Conservation (phyloP, 169 alveolate species). For the Plasmodium billcollinsi region DNA sequence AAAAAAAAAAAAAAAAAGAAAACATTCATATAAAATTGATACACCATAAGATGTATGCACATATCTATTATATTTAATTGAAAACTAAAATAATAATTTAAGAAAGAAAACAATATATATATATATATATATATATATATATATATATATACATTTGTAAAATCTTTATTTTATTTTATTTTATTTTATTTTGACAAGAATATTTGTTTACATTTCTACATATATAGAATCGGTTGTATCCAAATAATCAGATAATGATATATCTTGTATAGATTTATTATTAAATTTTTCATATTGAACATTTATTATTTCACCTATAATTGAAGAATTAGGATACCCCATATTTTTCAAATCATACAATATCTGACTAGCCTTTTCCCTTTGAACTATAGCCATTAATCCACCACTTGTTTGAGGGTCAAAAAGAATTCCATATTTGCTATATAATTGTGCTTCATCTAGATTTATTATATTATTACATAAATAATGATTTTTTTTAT, state of each 20-base stretch:
- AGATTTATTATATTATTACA: slow-evolving; percentile 76
- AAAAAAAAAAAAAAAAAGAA: too few relatives aligned
- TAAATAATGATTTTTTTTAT: slow-evolving; percentile 73
- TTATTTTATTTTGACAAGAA: not conserved
- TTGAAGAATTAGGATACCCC: slow-evolving; percentile 63
- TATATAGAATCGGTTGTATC: slow-evolving; percentile 60
- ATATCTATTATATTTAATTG: too few relatives aligned
- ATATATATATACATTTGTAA: too few relatives aligned
- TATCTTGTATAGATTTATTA: slow-evolving; percentile 23
- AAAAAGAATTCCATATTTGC: slow-evolving; percentile 64
- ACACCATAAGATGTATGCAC: too few relatives aligned
- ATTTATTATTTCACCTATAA: slow-evolving; percentile 76
- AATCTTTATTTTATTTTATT: not conserved
- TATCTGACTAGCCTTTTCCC: slow-evolving; percentile 33
- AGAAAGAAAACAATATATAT: too few relatives aligned
- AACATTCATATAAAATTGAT: too few relatives aligned
- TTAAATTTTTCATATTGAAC: slow-evolving; percentile 53
- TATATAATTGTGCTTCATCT: slow-evolving; percentile 53
- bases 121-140: too few relatives aligned
- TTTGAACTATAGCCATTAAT: slow-evolving; percentile 67
- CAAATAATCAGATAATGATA: slow-evolving; percentile 44
- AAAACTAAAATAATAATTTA: too few relatives aligned
- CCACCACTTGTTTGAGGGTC: slow-evolving; percentile 80
- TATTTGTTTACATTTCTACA: slow-evolving; percentile 25
- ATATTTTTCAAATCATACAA: slow-evolving; percentile 52